Conservation (phyloP, 2,329 filamentous ascomycete species). For the Didymella glomerata region DNA sequence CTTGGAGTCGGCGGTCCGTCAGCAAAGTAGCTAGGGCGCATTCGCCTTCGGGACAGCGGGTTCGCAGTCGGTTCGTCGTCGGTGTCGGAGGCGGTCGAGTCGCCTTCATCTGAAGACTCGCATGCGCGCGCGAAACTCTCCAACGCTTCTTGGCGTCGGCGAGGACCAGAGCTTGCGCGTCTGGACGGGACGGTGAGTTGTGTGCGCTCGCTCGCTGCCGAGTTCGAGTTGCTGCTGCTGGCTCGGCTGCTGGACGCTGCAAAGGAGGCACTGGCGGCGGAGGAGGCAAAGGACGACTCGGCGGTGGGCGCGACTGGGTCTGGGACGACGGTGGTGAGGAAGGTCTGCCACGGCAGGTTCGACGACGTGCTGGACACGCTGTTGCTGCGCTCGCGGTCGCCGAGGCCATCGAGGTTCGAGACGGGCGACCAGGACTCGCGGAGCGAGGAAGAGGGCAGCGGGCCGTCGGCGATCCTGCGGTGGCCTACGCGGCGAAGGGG, state of each 20-base stretch:
- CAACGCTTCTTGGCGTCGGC: slow-evolving; percentile 26
- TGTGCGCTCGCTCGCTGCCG: slow-evolving; percentile 48
- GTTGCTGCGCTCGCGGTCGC: slow-evolving; percentile 73
- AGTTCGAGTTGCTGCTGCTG: slow-evolving; percentile 59
- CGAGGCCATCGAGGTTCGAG: slow-evolving; percentile 72
- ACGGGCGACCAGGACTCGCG: slow-evolving; percentile 51
- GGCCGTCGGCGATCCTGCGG: slow-evolving; percentile 49
- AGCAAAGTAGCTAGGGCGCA: slow-evolving; percentile 32
- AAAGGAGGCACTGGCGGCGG: slow-evolving; percentile 62
- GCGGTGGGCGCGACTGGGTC: slow-evolving; percentile 82
- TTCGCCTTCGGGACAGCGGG: slow-evolving; percentile 27
- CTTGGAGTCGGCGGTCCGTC: slow-evolving; percentile 42
- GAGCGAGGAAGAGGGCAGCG: slow-evolving; percentile 48
- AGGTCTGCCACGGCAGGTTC: slow-evolving; percentile 75
- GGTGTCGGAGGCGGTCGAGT: slow-evolving; percentile 59
- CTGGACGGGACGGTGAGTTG: slow-evolving; percentile 51
- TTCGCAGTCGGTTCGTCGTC: slow-evolving; percentile 58
- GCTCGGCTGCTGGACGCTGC: slow-evolving; percentile 54
- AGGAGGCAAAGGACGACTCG: slow-evolving; percentile 82
- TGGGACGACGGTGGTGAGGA: slow-evolving; percentile 80
- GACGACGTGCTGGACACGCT: slow-evolving; percentile 73
- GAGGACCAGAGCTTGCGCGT: slow-evolving; percentile 45
- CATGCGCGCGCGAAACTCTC: slow-evolving; percentile 61
- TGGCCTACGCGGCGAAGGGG: slow-evolving; percentile 51
- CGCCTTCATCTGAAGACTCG: slow-evolving; percentile 55